Percentiles rank a stretch among this genome's conserved stretches.
phyloP scores from a whole-genome alignment of 805 yeast species.

The Wickerhamomyces canadensis region DNA sequence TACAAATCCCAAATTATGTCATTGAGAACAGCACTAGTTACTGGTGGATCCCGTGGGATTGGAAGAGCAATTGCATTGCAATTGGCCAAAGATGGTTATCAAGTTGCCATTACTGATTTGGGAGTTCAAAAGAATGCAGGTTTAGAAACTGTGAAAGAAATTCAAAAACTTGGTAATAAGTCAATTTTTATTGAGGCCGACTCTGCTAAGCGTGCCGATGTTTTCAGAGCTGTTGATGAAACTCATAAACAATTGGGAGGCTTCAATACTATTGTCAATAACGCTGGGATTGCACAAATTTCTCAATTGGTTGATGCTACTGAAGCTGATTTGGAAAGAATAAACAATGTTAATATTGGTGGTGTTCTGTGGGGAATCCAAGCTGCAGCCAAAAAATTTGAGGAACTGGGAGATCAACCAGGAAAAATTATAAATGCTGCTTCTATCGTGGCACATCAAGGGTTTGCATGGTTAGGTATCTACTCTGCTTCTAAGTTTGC shows the following conservation, averaged over 20 bases:
- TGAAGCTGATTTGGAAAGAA: slow-evolving; percentile 22
- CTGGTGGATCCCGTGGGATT: slow-evolving; percentile 89
- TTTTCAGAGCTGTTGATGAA: slow-evolving; percentile 24
- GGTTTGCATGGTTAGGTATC: slow-evolving; percentile 26
- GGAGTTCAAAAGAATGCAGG: slow-evolving; percentile 21
- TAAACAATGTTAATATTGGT: slow-evolving; percentile 26
- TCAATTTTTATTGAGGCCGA: slow-evolving; percentile 24
- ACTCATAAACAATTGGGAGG: slow-evolving; percentile 27
- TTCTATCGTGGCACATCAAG: slow-evolving; percentile 31
- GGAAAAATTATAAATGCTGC: slow-evolving; percentile 36
- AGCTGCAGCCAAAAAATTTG: slow-evolving; percentile 27
- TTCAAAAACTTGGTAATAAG: slow-evolving; percentile 16
- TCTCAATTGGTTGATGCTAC: slow-evolving; percentile 24
- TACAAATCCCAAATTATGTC: no score
- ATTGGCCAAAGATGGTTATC: slow-evolving; percentile 68
- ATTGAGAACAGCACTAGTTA: slow-evolving; percentile 54
- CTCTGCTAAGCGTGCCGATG: slow-evolving; percentile 19
- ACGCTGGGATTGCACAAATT: slow-evolving; percentile 31
- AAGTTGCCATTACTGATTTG: slow-evolving; percentile 25
- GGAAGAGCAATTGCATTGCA: slow-evolving; percentile 80
- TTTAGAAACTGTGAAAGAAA: slow-evolving; percentile 17
- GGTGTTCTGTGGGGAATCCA: slow-evolving; percentile 31
- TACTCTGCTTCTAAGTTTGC: slow-evolving; percentile 35
- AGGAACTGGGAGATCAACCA: slow-evolving; percentile 19
- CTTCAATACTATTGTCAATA: slow-evolving; percentile 32